phyloP scores from a whole-genome alignment of 225 moss, liverwort and hornwort species.

The Sphagnum tenellum region DNA sequence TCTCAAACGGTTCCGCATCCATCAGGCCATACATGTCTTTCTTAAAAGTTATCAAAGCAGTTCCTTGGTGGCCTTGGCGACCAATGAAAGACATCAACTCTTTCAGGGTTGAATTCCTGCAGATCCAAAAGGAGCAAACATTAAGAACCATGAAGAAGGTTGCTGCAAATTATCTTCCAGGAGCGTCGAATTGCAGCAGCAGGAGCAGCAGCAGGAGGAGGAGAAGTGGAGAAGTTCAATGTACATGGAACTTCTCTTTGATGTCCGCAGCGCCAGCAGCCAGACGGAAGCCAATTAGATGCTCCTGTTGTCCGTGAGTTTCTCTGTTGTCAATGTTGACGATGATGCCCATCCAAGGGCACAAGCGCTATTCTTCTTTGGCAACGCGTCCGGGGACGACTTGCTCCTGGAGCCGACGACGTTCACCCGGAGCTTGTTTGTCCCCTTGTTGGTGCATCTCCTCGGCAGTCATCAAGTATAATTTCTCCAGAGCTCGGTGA shows the following conservation, averaged over 20 bases:
- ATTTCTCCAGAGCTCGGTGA: slow-evolving; percentile 30
- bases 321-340: slow-evolving; percentile 62
- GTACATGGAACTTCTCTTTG: slow-evolving; percentile 43
- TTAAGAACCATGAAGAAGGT: too few relatives aligned
- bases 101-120: slow-evolving; percentile 56
- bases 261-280: slow-evolving; percentile 57
- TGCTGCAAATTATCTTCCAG: too few relatives aligned
- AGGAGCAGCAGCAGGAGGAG: too few relatives aligned
- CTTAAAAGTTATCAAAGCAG: slow-evolving; percentile 44
- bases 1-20: slow-evolving; percentile 77
- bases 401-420: slow-evolving; percentile 32
- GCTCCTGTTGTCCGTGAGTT: slow-evolving; percentile 8
- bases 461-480: slow-evolving; percentile 18
- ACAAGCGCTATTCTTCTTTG: slow-evolving; percentile 34
- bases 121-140: too few relatives aligned
- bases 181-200: too few relatives aligned
- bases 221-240: too few relatives aligned
- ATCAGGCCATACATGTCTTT: slow-evolving; percentile 59
- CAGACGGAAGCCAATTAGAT: slow-evolving; percentile 18
- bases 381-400: slow-evolving; percentile 28
- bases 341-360: slow-evolving; percentile 71
- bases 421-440: slow-evolving; percentile 28
- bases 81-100: slow-evolving; percentile 45
- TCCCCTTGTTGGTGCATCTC: slow-evolving; percentile 11
- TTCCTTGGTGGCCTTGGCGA: slow-evolving; percentile 47